A percentile compares a stretch with the other conserved stretches of the same genome.
phyloP scores from a whole-genome alignment of 1,284 basidiomycete species.

The Heterobasidion occidentale region DNA sequence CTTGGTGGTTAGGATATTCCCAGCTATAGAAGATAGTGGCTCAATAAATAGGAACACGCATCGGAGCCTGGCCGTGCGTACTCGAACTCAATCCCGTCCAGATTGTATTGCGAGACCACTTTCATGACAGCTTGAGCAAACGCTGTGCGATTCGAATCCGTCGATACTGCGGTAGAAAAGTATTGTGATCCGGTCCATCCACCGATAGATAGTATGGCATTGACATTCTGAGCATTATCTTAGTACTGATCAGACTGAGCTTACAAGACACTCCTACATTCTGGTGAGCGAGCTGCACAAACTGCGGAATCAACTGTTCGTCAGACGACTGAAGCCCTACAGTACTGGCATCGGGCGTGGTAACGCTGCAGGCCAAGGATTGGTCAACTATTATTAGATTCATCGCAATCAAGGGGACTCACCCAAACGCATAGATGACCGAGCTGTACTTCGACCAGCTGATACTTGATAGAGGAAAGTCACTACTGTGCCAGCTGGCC shows the following conservation, averaged over 20 bases:
- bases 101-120: constrained; percentile 54
- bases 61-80: constrained; percentile 25
- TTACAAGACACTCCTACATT: constrained; percentile 32
- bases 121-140: constrained; percentile 61
- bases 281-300: constrained; percentile 45
- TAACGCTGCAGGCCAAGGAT: constrained; percentile 23
- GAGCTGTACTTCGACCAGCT: constrained; percentile 50
- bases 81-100: constrained; percentile 88
- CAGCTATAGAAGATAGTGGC: constrained; percentile 43
- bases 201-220: constrained; percentile 75
- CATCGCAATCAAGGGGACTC: constrained; percentile 17
- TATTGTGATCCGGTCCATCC: constrained; percentile 79
- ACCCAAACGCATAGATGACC: constrained; percentile 55
- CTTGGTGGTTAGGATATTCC: constrained; percentile 71
- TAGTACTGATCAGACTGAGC: neutral
- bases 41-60: neutral
- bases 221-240: constrained; percentile 38
- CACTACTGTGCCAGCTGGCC: constrained; percentile 41
- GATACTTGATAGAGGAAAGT: constrained; percentile 34
- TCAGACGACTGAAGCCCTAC: constrained; percentile 36
- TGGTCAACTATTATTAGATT: neutral
- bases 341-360: constrained; percentile 35
- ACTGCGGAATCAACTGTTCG: constrained; percentile 34
- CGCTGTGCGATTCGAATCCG: constrained; percentile 47
- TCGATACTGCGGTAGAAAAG: constrained; percentile 72